Percentiles rank a stretch among this genome's conserved stretches.
These are phyloP conservation scores for Myriosclerotinia curreyana DNA, from an alignment of 2,329 filamentous ascomycete genomes.

Conservation along the genomic window DNA sequence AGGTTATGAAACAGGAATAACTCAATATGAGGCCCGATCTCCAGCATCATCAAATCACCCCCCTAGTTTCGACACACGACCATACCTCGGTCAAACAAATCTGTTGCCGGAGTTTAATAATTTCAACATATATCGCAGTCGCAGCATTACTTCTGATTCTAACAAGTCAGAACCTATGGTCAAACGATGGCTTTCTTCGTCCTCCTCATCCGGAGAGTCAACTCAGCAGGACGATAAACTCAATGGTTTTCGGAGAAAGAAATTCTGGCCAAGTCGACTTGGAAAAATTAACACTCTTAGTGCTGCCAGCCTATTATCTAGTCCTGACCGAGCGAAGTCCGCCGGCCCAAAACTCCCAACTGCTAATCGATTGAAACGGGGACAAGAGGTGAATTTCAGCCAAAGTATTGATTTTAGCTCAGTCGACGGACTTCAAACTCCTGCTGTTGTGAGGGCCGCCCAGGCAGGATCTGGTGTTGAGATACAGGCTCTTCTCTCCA, in stretches of 20 bases:
- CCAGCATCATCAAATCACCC: neutral
- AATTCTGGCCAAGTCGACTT: slow-evolving; percentile 2
- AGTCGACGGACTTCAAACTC: neutral
- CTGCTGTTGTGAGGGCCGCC: neutral
- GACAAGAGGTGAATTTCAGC: neutral
- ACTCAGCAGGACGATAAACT: neutral
- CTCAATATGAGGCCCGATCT: neutral
- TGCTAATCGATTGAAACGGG: neutral
- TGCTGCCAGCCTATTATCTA: slow-evolving; percentile 4
- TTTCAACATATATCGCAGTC: slow-evolving; percentile 13
- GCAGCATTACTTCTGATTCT: neutral
- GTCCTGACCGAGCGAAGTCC: slow-evolving; percentile 2
- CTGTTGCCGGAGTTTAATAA: slow-evolving; percentile 1
- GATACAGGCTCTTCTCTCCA: slow-evolving; percentile 5
- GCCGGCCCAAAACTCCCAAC: neutral
- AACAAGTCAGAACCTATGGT: slow-evolving; percentile 14
- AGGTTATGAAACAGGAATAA: slow-evolving; percentile 5
- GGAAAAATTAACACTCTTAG: slow-evolving; percentile 6
- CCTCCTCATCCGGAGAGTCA: slow-evolving; percentile 16
- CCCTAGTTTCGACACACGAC: neutral
- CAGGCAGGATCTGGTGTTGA: slow-evolving; percentile 12
- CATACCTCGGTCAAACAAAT: slow-evolving; percentile 2
- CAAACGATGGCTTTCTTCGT: slow-evolving; percentile 8
- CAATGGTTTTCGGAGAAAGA: neutral
- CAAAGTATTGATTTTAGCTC: slow-evolving; percentile 15